Percentiles rank a stretch among this genome's conserved stretches.
Evolutionary conservation across 495 filamentous ascomycete species (phyloP).

Genomic region (Chaetomium cochliodes): DNA sequence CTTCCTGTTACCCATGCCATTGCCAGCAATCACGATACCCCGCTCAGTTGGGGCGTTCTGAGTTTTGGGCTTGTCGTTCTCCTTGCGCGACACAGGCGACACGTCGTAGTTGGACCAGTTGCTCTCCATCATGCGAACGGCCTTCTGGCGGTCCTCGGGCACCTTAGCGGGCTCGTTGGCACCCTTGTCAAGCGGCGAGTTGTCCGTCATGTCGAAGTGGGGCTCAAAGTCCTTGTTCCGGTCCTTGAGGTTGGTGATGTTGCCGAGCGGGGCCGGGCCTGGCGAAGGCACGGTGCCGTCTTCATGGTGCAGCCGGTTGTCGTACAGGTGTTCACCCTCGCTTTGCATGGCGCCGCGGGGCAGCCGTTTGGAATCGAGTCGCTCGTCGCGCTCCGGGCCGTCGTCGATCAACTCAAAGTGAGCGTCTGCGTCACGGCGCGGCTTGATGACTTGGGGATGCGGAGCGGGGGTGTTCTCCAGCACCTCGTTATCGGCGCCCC

Average conservation of each 20-base stretch:
- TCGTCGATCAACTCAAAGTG: constrained; percentile 60
- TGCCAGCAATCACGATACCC: constrained; percentile 60
- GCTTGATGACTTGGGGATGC: constrained; percentile 57
- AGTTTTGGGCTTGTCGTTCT: constrained; percentile 40
- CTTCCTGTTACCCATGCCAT: constrained; percentile 70
- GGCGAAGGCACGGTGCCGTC: constrained; percentile 41
- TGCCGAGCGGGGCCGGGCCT: constrained; percentile 47
- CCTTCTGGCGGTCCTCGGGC: constrained; percentile 56
- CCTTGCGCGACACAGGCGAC: constrained; percentile 54
- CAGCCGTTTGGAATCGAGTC: constrained; percentile 52
- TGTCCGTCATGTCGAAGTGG: constrained; percentile 69
- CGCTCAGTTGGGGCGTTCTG: constrained; percentile 38
- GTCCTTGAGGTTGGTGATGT: constrained; percentile 64
- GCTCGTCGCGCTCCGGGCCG: constrained; percentile 36
- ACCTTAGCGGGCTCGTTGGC: constrained; percentile 31
- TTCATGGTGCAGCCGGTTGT: constrained; percentile 67
- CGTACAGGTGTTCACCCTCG: constrained; percentile 69
- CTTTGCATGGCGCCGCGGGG: constrained; percentile 54
- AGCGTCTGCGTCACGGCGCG: constrained; percentile 72
- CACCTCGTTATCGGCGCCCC: constrained; percentile 66
- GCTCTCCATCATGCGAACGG: constrained; percentile 65
- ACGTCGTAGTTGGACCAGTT: constrained; percentile 63
- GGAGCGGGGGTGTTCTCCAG: constrained; percentile 56
- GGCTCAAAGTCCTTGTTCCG: constrained; percentile 69
- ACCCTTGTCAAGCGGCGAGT: constrained; percentile 45